phyloP scores from a whole-genome alignment of 106 monocot genomes.

The Dendrobium nobile region DNA sequence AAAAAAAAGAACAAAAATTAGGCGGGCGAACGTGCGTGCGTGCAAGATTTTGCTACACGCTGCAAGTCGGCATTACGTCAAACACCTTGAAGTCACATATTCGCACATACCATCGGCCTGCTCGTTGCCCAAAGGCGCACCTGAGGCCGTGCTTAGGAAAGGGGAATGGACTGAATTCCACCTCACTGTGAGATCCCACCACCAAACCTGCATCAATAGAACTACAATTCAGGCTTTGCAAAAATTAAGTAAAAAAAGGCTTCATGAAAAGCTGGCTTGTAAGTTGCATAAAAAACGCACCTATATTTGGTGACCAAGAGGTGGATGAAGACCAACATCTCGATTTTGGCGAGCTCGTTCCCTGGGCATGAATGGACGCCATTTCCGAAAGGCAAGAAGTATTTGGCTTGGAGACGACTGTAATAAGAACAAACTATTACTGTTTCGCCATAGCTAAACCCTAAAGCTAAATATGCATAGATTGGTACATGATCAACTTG shows the following conservation, averaged over 20 bases:
- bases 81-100: too few relatives aligned
- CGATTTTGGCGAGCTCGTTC: slow-evolving; percentile 82
- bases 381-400: slow-evolving; percentile 87
- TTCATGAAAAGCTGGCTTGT: too few relatives aligned
- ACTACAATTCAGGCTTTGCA: too few relatives aligned
- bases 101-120: too few relatives aligned
- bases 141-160: slow-evolving; percentile 64
- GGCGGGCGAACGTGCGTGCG: too few relatives aligned
- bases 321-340: slow-evolving; percentile 64
- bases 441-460: too few relatives aligned
- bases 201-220: slow-evolving; percentile 38
- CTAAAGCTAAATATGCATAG: not conserved
- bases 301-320: slow-evolving; percentile 68
- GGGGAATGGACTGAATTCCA: slow-evolving; percentile 72
- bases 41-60: too few relatives aligned
- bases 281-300: slow-evolving; percentile 14
- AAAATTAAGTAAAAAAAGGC: too few relatives aligned
- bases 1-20: too few relatives aligned
- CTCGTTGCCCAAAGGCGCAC: slow-evolving; percentile 14
- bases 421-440: not conserved
- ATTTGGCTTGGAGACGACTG: slow-evolving; percentile 64
- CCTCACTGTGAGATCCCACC: slow-evolving; percentile 24
- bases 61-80: too few relatives aligned
- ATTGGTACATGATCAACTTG: too few relatives aligned
- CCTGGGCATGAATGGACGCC: slow-evolving; percentile 90